Evolutionary conservation across 345 rosid genomes (phyloP).

Genomic region (Pistacia atlantica): DNA sequence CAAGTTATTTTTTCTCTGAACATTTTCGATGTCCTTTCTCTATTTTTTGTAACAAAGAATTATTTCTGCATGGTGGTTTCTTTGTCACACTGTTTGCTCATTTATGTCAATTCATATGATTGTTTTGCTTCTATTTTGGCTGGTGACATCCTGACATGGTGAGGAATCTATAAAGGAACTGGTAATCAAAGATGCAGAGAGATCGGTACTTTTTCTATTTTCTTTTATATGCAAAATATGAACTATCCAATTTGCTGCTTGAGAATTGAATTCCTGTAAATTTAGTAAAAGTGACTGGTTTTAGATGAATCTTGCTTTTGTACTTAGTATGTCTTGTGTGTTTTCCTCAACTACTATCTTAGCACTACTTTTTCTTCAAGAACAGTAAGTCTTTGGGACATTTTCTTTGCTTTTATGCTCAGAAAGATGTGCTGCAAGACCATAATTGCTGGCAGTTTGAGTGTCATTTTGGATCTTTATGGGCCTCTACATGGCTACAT

Average conservation of each 20-base stretch:
- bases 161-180: neutral
- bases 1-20: constrained; percentile 5
- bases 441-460: neutral
- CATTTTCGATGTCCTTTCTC: neutral
- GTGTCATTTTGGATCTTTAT: neutral
- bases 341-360: neutral
- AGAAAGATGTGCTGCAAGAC: neutral
- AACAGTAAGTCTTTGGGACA: no score
- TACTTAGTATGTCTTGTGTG: neutral
- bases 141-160: neutral
- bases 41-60: neutral
- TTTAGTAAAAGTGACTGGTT: neutral
- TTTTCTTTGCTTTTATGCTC: neutral
- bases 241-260: no score
- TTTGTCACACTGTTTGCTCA: neutral
- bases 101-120: neutral
- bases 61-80: constrained; percentile 1
- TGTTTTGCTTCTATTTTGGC: neutral
- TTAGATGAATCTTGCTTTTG: neutral
- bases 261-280: neutral
- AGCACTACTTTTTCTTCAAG: no score
- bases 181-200: neutral
- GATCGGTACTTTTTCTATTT: neutral
- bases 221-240: no score
- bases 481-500: neutral